These are phyloP conservation scores for Penicillium nordicum DNA, from an alignment of 2,329 filamentous ascomycete species.

Conservation along the genomic window DNA sequence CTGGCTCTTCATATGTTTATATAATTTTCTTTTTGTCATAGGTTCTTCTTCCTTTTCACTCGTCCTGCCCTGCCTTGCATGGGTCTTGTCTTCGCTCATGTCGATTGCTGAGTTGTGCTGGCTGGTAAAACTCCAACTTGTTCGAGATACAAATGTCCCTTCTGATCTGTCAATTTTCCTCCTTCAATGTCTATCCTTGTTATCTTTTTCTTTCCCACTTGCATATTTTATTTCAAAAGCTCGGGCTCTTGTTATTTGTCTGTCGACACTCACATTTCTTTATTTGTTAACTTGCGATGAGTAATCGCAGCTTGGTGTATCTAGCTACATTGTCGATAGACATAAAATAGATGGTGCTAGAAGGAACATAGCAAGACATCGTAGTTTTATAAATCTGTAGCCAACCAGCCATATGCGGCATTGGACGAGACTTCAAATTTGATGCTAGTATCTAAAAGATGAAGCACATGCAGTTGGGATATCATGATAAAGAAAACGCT, in stretches of 20 bases:
- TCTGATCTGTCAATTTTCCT: conserved; percentile 2
- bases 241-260: neutral
- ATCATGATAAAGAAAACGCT: conserved; percentile 3
- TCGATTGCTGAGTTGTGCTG: neutral
- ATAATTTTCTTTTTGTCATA: conserved; percentile 7
- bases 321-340: conserved; percentile 18
- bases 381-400: neutral
- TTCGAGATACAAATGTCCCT: neutral
- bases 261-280: neutral
- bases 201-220: conserved; percentile 1
- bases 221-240: conserved; percentile 13
- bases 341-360: conserved; percentile 21
- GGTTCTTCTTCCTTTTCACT: neutral
- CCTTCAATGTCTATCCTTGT: conserved; percentile 13
- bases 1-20: conserved; percentile 20
- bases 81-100: neutral
- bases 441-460: neutral
- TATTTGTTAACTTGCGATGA: neutral
- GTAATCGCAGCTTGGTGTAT: conserved; percentile 12
- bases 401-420: neutral
- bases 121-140: neutral
- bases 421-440: neutral
- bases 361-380: neutral
- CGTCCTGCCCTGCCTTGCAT: neutral
- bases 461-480: neutral